A percentile compares a stretch with the other conserved stretches of the same genome.
Evolutionary conservation across 176 grass and related monocot species (phyloP).

Genomic region (Alloteropsis semialata): DNA sequence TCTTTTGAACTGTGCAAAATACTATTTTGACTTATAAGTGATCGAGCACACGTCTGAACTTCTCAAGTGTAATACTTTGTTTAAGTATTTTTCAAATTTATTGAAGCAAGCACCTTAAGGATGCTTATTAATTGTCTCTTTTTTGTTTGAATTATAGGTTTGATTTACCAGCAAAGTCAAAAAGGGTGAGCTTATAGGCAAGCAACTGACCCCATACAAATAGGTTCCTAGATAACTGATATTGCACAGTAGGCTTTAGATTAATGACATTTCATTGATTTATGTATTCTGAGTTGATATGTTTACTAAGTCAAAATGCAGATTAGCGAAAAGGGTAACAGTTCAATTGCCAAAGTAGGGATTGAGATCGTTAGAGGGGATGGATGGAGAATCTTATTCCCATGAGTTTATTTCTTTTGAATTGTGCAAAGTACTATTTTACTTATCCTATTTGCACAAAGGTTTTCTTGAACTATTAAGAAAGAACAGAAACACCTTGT

Average conservation of each 20-base stretch:
- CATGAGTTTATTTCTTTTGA: neutral
- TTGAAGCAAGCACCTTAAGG: neutral
- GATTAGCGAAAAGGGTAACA: neutral
- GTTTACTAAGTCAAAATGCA: neutral
- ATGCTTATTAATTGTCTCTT: neutral
- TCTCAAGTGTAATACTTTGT: no score
- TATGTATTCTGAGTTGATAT: neutral
- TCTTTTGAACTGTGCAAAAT: no score
- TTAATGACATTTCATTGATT: neutral
- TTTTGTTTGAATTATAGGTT: neutral
- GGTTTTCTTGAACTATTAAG: neutral
- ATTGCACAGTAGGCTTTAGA: neutral
- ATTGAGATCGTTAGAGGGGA: neutral
- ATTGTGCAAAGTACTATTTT: neutral
- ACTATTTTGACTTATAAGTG: no score
- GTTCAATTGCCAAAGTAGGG: neutral
- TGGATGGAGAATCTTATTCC: neutral
- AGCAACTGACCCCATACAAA: neutral
- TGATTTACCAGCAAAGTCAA: neutral
- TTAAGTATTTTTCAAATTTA: no score
- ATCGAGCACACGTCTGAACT: no score
- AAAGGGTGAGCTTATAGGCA: neutral
- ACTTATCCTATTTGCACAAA: neutral
- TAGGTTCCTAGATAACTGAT: neutral
- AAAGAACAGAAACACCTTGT: neutral